phyloP scores from a whole-genome alignment of 768 basidiomycete genomes.

The Panus rudis region DNA sequence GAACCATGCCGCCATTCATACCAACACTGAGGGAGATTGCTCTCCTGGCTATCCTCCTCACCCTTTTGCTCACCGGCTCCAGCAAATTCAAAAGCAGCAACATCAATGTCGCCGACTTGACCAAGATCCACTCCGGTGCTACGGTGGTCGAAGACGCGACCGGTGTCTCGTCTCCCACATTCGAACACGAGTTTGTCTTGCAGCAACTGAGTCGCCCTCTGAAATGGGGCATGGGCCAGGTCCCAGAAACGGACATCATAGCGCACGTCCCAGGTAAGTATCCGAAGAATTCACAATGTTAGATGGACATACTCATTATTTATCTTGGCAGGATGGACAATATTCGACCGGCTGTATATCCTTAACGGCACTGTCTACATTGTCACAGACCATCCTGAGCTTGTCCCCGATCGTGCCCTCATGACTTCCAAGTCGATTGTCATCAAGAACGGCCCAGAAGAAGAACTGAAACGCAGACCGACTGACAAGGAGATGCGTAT shows the following conservation, averaged over 20 bases:
- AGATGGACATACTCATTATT: slow-evolving; percentile 6
- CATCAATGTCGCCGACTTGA: slow-evolving; percentile 5
- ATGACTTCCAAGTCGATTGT: slow-evolving; percentile 66
- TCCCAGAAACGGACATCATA: slow-evolving; percentile 60
- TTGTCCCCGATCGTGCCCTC: slow-evolving; percentile 54
- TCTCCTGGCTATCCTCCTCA: slow-evolving; percentile 22
- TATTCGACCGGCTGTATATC: slow-evolving; percentile 78
- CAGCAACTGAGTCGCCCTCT: slow-evolving; percentile 17
- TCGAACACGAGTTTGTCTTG: slow-evolving; percentile 21
- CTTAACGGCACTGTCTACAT: slow-evolving; percentile 78
- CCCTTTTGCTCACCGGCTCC: slow-evolving; percentile 17
- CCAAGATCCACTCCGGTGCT: slow-evolving; percentile 6
- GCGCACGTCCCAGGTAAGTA: slow-evolving; percentile 43
- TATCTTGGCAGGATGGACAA: slow-evolving; percentile 68
- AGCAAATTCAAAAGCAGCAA: slow-evolving; percentile 7
- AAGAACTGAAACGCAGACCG: slow-evolving; percentile 55
- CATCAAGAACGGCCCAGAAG: slow-evolving; percentile 52
- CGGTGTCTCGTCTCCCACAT: slow-evolving; percentile 8
- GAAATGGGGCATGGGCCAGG: slow-evolving; percentile 21
- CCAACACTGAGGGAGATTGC: slow-evolving; percentile 25
- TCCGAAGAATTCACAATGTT: neutral
- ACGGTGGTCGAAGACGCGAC: slow-evolving; percentile 7
- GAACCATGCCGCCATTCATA: slow-evolving; percentile 21
- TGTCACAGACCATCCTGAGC: slow-evolving; percentile 65
- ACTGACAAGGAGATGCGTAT: slow-evolving; percentile 74